Evolutionary conservation across 2,329 filamentous ascomycete species (phyloP), one percentile per base, ranked within the genome.

Genomic region (Bipolaris oryzae): DNA sequence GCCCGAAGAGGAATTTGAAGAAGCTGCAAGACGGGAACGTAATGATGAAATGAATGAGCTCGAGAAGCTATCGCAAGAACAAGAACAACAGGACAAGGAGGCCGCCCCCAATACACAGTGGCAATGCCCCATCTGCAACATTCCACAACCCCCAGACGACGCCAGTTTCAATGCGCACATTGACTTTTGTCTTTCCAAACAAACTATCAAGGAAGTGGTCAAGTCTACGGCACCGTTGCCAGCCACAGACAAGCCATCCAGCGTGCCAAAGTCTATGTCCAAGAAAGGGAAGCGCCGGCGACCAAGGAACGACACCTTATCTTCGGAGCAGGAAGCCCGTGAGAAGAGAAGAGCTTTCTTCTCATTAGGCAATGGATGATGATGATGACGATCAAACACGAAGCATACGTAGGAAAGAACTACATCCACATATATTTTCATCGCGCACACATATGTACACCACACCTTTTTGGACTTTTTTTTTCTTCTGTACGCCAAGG

Each of bases 61-160:
- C 2, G 85, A 89, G 67, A 78, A 76, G 39, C 77, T 89, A 3
- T 88, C 85, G 50, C 88, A 90, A 67, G 84, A 87, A 58, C 76
- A 82, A 51, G 69, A 70, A 45, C 64, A 64, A 37, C 39, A 60
- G 5, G 53, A 63, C 53, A 25, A 58, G 7, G 38, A 58, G n/a
- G 33, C 57, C 7, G 33, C 57, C 21, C 53, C 68, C 43, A 66
- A 70, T 57, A 63, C 65, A 45, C 69, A 86, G 44, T 98, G 93
- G 93, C 84, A 89, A 35, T 99, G 95, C 74, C 95, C 95, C 0
- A 90, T 98, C 42, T 99, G 95, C 74, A 78, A 80, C n/a, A 81
- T 88, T 15, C 88, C 91, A 0, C 93, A 97, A 69, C 70, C 80
- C 0, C 85, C 92, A 0, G 84, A 94, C 47, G 92, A 97, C 72